Base-by-base conservation (phyloP, 163 green algal species). In the Scenedesmus sp. region DNA sequence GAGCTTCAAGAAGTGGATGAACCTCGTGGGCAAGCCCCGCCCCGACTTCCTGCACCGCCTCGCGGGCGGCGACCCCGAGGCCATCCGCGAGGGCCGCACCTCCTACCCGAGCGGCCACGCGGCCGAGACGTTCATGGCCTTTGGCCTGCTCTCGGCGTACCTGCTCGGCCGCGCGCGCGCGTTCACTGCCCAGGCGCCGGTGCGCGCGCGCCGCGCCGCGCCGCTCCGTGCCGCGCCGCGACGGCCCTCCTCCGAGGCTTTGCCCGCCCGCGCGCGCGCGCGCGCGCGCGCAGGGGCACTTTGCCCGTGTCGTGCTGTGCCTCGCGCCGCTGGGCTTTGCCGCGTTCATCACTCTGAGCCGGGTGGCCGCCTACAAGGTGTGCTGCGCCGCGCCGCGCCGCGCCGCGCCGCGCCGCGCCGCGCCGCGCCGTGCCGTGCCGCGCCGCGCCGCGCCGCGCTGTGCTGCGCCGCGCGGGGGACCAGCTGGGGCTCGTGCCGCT, bases 1-100 rank as follows among this genome's bases (percentile, higher is more conserved):
- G 24, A 56, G 17, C 26, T 81, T 81, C 63, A 81, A 81, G n/a
- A 81, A 81, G 74, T 77, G 83, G 83, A 83, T 85, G 36, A 88
- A 86, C 36, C 60, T 88, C 4, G 71, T 88, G 4, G 83, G 83
- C 6, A 42, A 73, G 22, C 45, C 65, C 14, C 31, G 83, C n/a
- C 83, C 83, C 20, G 67, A 72, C 63, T 88, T 79, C 77, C 60
- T 84, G 24, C 53, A 66, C 1, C 50, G 56, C 4, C 56, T 85
- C 4, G 60, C 57, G 14, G 47, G 58, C 13, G 69, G 51, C 17
- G 73, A 87, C 26, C 22, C 39, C 11, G 13, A 2, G 15, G 50
- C 50, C 13, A 78, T 83, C 9, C 42, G 66, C 2, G 83, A 86
- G 13, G 63, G 74, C 9, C 70, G 80, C 9, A 70, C 74, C 39